A percentile compares a stretch with the other conserved stretches of the same genome.
phyloP scores from a whole-genome alignment of 2,329 filamentous ascomycete species.

The Cladosporium sp. region DNA sequence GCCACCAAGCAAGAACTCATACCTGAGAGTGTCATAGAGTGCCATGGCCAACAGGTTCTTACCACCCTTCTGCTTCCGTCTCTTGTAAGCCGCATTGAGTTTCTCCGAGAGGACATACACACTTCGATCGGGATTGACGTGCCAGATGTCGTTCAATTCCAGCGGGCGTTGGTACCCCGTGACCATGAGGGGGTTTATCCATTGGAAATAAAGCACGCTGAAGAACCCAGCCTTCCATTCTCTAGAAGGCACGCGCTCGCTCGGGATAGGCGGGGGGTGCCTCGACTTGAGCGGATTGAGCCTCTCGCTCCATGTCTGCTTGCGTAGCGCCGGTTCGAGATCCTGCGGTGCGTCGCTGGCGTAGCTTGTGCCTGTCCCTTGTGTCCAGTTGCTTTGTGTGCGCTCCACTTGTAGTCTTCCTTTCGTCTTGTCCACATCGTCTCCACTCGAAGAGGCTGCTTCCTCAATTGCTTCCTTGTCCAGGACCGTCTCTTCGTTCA shows the following conservation, averaged over 20 bases:
- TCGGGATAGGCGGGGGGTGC: conserved; percentile 51
- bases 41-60: conserved; percentile 73
- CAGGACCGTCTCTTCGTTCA: conserved; percentile 31
- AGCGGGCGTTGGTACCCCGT: conserved; percentile 80
- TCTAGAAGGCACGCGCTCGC: conserved; percentile 52
- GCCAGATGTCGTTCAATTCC: conserved; percentile 81
- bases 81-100: conserved; percentile 58
- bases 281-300: conserved; percentile 46
- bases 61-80: conserved; percentile 58
- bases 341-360: conserved; percentile 19
- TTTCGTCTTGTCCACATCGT: conserved; percentile 16
- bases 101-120: conserved; percentile 64
- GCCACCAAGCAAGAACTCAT: conserved; percentile 83
- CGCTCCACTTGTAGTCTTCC: conserved; percentile 20
- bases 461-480: conserved; percentile 23
- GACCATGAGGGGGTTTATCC: conserved; percentile 84
- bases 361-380: conserved; percentile 29
- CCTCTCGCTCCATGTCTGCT: conserved; percentile 60
- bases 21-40: conserved; percentile 78
- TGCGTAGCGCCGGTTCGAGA: conserved; percentile 24
- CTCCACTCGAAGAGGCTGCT: conserved; percentile 13
- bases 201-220: conserved; percentile 75
- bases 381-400: conserved; percentile 31
- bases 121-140: conserved; percentile 74
- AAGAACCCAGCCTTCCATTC: conserved; percentile 72